Conservation (phyloP, 1,284 basidiomycete species). For the Porodaedalea pini region DNA sequence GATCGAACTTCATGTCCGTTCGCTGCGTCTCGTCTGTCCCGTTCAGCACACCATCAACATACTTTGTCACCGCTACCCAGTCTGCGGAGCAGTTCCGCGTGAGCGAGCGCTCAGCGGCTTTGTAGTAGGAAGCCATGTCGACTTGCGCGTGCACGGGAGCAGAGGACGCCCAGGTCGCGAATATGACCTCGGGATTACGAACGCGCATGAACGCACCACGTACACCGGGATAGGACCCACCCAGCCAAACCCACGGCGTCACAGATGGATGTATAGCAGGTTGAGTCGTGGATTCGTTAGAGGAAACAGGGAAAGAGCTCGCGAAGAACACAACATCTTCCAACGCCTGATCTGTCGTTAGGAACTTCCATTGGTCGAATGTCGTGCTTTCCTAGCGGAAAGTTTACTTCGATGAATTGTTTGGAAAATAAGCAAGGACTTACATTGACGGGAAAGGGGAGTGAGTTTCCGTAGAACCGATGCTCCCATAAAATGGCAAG, state of each 20-base stretch:
- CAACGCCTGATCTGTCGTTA: slow-evolving; percentile 55
- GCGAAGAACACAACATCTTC: slow-evolving; percentile 59
- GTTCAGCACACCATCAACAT: slow-evolving; percentile 40
- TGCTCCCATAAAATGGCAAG: slow-evolving; percentile 56
- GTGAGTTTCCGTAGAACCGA: slow-evolving; percentile 51
- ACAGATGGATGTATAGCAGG: slow-evolving; percentile 39
- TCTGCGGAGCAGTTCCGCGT: slow-evolving; percentile 52
- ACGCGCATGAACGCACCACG: slow-evolving; percentile 26
- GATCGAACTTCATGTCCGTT: slow-evolving; percentile 39
- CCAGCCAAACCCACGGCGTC: slow-evolving; percentile 47
- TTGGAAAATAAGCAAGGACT: slow-evolving; percentile 12
- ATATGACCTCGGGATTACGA: slow-evolving; percentile 45
- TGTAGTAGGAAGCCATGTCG: slow-evolving; percentile 50
- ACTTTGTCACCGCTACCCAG: slow-evolving; percentile 46
- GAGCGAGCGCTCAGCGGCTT: slow-evolving; percentile 45
- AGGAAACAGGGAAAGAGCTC: slow-evolving; percentile 36
- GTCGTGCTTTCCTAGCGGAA: slow-evolving; percentile 41
- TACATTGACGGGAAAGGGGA: slow-evolving; percentile 49
- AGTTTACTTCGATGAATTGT: not conserved
- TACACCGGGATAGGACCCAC: slow-evolving; percentile 46
- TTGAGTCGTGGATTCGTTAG: slow-evolving; percentile 24
- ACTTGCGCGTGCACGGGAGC: slow-evolving; percentile 48
- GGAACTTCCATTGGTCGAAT: slow-evolving; percentile 50
- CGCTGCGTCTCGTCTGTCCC: slow-evolving; percentile 32
- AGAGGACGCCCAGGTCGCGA: slow-evolving; percentile 47